Evolutionary conservation across 306 rosid genomes (phyloP), one percentile per base, ranked within the genome.

Genomic region (Cucurbita pepo): DNA sequence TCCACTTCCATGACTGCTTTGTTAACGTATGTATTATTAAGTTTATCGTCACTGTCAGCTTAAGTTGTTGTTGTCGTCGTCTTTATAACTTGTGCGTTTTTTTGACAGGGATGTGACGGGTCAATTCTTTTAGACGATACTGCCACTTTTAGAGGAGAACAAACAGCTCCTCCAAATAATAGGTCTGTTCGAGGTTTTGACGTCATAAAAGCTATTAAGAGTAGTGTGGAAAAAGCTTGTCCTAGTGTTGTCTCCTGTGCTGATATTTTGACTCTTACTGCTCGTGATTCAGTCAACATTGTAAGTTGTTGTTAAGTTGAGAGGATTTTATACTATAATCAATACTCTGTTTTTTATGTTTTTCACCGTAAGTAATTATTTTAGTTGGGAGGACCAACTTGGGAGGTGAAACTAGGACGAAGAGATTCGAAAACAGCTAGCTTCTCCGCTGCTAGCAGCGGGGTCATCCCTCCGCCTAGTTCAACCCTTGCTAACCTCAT

Each of bases 21-120:
- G 89, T 89, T 77, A 77, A 91, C 47, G 97, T 91, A 82, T 83
- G 15, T 5, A 14, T 5, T 50, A 14, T 14, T 50, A 50, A 5
- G 54, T 50, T 50, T 15, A 50, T 13, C 2, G 8, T 50, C 14
- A 50, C 3, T 50, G 1, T 14, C 0, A 1, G 13, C 2, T 4
- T 18, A n/a, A n/a, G 19, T 55, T 0, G 0, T 19, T 9, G 15
- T 56, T 56, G 38, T 22, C 10, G 3, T 56, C 7, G 7, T 56
- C 3, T 22, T 8, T 56, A 5, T 0, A 14, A 22, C 40, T n/a
- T 52, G 25, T 12, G 6, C 3, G 0, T 16, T 16, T 22, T 3
- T 21, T n/a, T 52, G 43, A 56, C 80, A 92, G 96, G 97, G 97
- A 4, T 92, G 97, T 36, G 97, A 92, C 73, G 96, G 88, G 9